Evolutionary conservation across 1,139 yeast species (phyloP).

Genomic region (Geotrichum phurueaensis): DNA sequence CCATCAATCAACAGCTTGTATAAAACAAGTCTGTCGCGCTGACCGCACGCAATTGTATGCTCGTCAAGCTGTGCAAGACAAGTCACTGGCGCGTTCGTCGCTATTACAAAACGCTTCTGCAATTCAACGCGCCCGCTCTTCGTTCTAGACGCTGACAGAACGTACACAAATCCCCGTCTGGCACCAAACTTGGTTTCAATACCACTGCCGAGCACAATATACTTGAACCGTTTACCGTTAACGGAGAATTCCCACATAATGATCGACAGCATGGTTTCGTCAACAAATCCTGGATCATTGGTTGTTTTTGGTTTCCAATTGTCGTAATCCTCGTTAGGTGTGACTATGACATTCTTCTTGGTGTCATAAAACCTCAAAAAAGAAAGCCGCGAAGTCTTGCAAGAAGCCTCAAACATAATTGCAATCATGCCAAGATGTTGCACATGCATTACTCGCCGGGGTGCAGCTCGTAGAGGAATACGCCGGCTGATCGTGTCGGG

Average conservation of each 20-base stretch:
- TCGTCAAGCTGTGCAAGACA: constrained; percentile 12
- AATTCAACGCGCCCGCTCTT: constrained; percentile 7
- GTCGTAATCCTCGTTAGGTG: constrained; percentile 12
- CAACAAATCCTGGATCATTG: neutral
- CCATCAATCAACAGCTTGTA: constrained; percentile 3
- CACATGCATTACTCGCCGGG: constrained; percentile 7
- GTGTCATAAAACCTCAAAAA: constrained; percentile 9
- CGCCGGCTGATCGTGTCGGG: neutral
- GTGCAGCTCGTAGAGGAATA: constrained; percentile 7
- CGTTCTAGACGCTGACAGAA: constrained; percentile 5
- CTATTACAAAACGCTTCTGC: constrained; percentile 12
- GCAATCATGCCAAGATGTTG: constrained; percentile 11
- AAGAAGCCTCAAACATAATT: constrained; percentile 5
- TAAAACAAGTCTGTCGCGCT: neutral
- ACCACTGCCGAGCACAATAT: constrained; percentile 13
- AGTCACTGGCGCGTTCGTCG: constrained; percentile 4
- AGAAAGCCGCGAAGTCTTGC: constrained; percentile 4
- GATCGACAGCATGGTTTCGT: neutral
- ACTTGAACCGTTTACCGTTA: constrained; percentile 11
- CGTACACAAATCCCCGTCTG: constrained; percentile 8
- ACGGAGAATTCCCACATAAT: constrained; percentile 11
- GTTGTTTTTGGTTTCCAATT: constrained; percentile 10
- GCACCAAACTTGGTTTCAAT: neutral
- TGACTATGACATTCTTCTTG: constrained; percentile 1
- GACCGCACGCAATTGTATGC: constrained; percentile 10